These are phyloP conservation scores for Malbranchea cinnamomea DNA, from an alignment of 2,329 filamentous ascomycete genomes.

Conservation along the genomic window DNA sequence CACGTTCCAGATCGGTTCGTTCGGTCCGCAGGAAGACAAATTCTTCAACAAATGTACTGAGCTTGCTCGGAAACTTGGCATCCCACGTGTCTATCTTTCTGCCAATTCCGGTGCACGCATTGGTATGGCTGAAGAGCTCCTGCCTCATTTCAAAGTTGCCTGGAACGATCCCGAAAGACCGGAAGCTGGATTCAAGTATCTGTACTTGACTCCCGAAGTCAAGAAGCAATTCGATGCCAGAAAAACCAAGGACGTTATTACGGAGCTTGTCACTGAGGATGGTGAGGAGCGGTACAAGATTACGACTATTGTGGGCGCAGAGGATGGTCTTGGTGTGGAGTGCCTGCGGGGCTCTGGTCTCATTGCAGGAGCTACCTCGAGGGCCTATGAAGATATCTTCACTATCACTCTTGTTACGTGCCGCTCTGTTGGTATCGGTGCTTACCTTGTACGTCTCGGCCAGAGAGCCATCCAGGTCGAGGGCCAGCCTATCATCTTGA, in stretches of 20 bases:
- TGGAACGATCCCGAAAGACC: constrained; percentile 79
- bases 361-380: constrained; percentile 92
- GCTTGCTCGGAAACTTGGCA: constrained; percentile 80
- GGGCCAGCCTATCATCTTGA: constrained; percentile 96
- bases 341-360: constrained; percentile 93
- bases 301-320: constrained; percentile 77
- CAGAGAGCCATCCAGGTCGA: constrained; percentile 98
- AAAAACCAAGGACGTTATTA: constrained; percentile 63
- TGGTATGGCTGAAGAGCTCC: constrained; percentile 89
- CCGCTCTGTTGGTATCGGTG: constrained; percentile 96
- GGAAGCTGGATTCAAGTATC: constrained; percentile 86
- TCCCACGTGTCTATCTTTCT: constrained; percentile 93
- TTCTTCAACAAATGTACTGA: constrained; percentile 99
- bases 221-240: constrained; percentile 77
- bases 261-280: constrained; percentile 70
- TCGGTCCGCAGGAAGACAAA: constrained; percentile 88
- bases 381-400: constrained; percentile 97
- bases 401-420: constrained; percentile 95
- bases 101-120: constrained; percentile 98
- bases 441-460: constrained; percentile 93
- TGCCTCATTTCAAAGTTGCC: constrained; percentile 91
- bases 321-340: constrained; percentile 95
- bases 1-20: constrained; percentile 96
- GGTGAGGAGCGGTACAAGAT: constrained; percentile 91
- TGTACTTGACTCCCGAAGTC: constrained; percentile 77